These are phyloP conservation scores for Solanum arcanum DNA, from an alignment of 257 asterid species.

Conservation along the genomic window DNA sequence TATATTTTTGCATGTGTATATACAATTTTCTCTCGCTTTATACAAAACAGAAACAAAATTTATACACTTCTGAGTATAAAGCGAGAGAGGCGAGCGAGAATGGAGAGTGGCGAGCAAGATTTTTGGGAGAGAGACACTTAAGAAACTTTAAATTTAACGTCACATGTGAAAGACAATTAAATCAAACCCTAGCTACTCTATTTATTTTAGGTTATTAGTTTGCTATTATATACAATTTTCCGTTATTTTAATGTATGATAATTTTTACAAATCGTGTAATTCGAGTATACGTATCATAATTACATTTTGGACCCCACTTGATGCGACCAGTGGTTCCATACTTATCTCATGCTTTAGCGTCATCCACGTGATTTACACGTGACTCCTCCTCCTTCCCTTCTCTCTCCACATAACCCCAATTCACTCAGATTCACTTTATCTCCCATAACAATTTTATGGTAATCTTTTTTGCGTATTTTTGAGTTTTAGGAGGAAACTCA, in stretches of 20 bases:
- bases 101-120: too few relatives aligned
- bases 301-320: neutral
- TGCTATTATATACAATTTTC: too few relatives aligned
- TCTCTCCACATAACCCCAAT: neutral
- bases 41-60: too few relatives aligned
- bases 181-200: too few relatives aligned
- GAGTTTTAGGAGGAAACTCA: neutral
- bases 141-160: too few relatives aligned
- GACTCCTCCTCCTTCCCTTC: neutral
- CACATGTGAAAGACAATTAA: too few relatives aligned
- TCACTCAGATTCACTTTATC: neutral
- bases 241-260: neutral
- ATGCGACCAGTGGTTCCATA: neutral
- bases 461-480: neutral
- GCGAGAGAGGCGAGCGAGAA: too few relatives aligned
- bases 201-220: too few relatives aligned
- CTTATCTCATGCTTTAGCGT: neutral
- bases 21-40: too few relatives aligned
- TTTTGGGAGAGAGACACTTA: too few relatives aligned
- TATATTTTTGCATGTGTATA: too few relatives aligned
- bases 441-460: neutral
- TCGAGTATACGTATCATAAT: neutral
- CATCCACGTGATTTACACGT: constrained; percentile 2
- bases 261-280: neutral
- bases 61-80: too few relatives aligned